These are phyloP conservation scores for Quercus robur DNA, from an alignment of 306 rosid species.

Conservation along the genomic window DNA sequence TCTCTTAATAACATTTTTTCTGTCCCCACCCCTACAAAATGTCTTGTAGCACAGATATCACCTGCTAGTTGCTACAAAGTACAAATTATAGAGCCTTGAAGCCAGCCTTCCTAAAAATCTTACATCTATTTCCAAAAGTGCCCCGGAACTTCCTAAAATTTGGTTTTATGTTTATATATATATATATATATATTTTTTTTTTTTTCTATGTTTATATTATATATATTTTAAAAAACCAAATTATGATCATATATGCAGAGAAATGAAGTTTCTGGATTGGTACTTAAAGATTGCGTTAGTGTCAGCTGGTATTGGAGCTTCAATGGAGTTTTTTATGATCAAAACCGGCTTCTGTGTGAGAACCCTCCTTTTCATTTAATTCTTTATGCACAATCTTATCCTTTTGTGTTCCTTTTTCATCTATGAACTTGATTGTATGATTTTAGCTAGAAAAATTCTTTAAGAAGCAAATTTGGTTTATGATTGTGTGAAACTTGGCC, in stretches of 20 bases:
- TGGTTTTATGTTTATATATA: too few relatives aligned
- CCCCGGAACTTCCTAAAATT: too few relatives aligned
- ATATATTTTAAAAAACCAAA: background rate
- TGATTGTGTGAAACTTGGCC: background rate
- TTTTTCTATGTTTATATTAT: too few relatives aligned
- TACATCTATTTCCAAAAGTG: background rate
- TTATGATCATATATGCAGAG: conserved; percentile 15
- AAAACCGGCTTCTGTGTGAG: conserved; percentile 90
- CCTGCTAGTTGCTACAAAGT: background rate
- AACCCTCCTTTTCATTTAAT: conserved; percentile 43
- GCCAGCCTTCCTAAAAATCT: background rate
- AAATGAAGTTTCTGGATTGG: conserved; percentile 85
- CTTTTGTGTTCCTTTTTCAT: background rate
- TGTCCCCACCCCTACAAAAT: background rate
- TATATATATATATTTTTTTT: too few relatives aligned
- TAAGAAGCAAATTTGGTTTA: background rate
- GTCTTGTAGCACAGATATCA: background rate
- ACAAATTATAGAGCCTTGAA: background rate
- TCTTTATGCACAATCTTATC: background rate
- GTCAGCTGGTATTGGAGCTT: conserved; percentile 77
- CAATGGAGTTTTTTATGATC: conserved; percentile 92
- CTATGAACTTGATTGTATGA: background rate
- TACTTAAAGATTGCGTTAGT: conserved; percentile 74
- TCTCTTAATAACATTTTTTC: too few relatives aligned
- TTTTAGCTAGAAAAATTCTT: background rate